phyloP scores from a whole-genome alignment of 306 rosid species.

The Cotoneaster glaucophyllus region DNA sequence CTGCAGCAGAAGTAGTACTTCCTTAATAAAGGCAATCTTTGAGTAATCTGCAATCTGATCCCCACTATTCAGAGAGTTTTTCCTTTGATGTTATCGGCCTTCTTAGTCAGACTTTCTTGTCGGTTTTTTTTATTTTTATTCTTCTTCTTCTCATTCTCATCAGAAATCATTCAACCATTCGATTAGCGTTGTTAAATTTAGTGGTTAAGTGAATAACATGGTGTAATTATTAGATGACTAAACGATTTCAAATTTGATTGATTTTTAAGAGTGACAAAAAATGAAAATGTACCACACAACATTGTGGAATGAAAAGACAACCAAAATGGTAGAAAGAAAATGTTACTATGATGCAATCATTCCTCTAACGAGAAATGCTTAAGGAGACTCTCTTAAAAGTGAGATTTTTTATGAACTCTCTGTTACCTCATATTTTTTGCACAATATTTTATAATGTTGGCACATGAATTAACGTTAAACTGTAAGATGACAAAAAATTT shows the following conservation, averaged over 20 bases:
- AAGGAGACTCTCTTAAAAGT: too few relatives aligned
- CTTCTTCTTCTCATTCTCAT: too few relatives aligned
- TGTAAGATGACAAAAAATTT: accelerated
- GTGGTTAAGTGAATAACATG: background rate
- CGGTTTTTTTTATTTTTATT: background rate
- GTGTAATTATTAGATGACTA: background rate
- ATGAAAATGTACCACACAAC: too few relatives aligned
- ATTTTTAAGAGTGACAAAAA: background rate
- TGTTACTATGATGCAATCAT: background rate
- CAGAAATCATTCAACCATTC: background rate
- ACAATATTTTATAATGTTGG: too few relatives aligned
- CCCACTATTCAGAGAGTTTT: background rate
- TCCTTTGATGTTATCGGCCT: background rate
- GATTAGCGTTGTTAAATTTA: background rate
- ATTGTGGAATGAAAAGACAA: background rate
- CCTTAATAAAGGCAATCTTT: background rate
- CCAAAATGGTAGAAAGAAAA: background rate
- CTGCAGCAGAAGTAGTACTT: background rate
- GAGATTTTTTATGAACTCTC: too few relatives aligned
- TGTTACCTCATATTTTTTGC: too few relatives aligned
- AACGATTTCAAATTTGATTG: background rate
- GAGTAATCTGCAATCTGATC: background rate
- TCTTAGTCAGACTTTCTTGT: background rate
- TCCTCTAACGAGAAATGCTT: too few relatives aligned
- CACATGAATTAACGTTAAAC: too few relatives aligned